Base-by-base conservation (phyloP, 2,329 filamentous ascomycete species). In the Nothophoma quercina region DNA sequence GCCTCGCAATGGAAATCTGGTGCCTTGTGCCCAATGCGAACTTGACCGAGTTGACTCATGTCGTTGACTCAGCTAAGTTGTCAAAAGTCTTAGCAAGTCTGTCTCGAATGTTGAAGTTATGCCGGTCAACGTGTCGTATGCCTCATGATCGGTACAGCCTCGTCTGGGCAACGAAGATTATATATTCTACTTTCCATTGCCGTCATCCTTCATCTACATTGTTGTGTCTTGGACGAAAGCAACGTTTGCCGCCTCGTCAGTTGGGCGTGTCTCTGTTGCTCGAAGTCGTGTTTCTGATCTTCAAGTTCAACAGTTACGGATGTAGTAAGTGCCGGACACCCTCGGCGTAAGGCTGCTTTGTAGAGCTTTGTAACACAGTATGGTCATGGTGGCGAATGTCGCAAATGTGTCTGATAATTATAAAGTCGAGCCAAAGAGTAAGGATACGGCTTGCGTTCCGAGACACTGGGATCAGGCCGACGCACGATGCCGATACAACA, bases 1-100 rank as follows among this genome's bases (percentile, higher is more conserved):
- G 64, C 67, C 25, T 70, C 65, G 47, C 67, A 68, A 7, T 59
- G 61, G 26, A 68, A 68, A 38, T 68, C 58, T 8, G 65, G 65
- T 7, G 67, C 65, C 46, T 55, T 58, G n/a, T 61, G 56, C 1
- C 65, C 64, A n/a, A 70, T 63, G 19, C 62, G 59, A n/a, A 67
- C 63, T 25, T 53, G 51, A 10, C 64, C 63, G 8, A 67, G 49
- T 8, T 42, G 42, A 23, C 60, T 58, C 65, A 68, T 70, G 3
- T 42, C 44, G 18, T n/a, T 23, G 0, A 53, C 19, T 29, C 8
- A 7, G 21, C 5, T 15, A n/a, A 15, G 19, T 22, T n/a, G 34
- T 12, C 33, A 16, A 2, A 16, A 22, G n/a, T n/a, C n/a, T 23
- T 4, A n/a, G n/a, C 40, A 26, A 21, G 5, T 43, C 8, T 33